Base-by-base conservation (phyloP, 2,329 filamentous ascomycete species). In the Aspergillus viridinutans region DNA sequence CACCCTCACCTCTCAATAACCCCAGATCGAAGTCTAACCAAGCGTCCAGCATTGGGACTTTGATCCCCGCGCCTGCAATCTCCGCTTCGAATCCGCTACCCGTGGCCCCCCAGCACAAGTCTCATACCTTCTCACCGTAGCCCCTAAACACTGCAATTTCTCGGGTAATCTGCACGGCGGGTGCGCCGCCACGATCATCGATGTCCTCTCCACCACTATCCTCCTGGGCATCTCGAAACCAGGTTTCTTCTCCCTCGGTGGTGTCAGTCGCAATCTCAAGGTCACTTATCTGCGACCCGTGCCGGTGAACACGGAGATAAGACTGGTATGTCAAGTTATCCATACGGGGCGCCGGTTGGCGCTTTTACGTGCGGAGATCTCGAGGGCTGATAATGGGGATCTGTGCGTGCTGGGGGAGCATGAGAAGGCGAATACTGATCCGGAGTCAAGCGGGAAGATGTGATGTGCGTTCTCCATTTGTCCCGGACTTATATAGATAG, bases 101-200 rank as follows among this genome's bases (percentile, higher is more conserved):
- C 61, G 57, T 17, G 69, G 69, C 4, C 72, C 74, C 17, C 69
- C 71, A 17, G 62, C 71, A 23, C 67, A 65, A 38, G 71, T 69
- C 53, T 68, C 68, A 5, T 77, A 69, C 54, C 66, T 68, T 5
- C 60, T 74, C 38, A 72, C 61, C 65, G 95, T 97, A 73, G 96
- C 92, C 35, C 85, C 89, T 20, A 90, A 96, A 69, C 79, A 97
- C 66, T 96, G 92, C 58, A 99, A 97, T 79, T 83, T 90, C 61
- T 76, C 97, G 67, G 93, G 92, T 43, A 97, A 96, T 73, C 78
- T 97, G 67, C 94, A 95, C 73, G 91, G 90, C n/a, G 94, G 94
- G 20, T 86, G 84, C 60, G 79, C 84, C 0, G 82, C 88, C 2
- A 86, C 86, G 0, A 72, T 91, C 3, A 86, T 90, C 62, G 89